Evolutionary conservation across 1,284 basidiomycete genomes (phyloP).

Genomic region (Irpex sp.): DNA sequence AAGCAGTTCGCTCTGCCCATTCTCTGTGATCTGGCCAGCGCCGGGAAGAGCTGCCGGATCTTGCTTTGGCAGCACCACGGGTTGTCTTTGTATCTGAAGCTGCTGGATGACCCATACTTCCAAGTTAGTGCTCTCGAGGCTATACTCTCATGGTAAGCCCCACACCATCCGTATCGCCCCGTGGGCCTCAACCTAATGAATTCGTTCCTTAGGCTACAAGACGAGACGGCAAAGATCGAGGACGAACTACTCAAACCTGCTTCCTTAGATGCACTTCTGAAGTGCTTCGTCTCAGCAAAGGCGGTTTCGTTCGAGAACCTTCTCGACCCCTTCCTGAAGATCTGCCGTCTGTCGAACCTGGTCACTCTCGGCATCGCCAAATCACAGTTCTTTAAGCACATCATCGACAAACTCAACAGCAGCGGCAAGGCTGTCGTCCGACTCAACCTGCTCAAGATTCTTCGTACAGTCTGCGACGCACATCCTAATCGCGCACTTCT

Average conservation of each 20-base stretch:
- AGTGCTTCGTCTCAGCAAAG: constrained; percentile 84
- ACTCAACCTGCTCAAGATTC: constrained; percentile 83
- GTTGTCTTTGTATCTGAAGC: constrained; percentile 73
- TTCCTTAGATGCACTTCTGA: constrained; percentile 69
- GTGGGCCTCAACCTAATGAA: background rate
- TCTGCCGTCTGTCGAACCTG: constrained; percentile 74
- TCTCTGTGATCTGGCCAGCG: constrained; percentile 90
- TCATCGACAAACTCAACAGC: constrained; percentile 80
- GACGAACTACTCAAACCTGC: constrained; percentile 73
- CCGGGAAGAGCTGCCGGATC: constrained; percentile 85
- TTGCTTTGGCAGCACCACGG: constrained; percentile 88
- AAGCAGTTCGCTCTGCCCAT: constrained; percentile 97
- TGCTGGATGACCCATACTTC: constrained; percentile 93
- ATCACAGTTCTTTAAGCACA: constrained; percentile 79
- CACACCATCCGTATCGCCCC: background rate
- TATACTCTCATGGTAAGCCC: constrained; percentile 77
- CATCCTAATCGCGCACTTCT: constrained; percentile 81
- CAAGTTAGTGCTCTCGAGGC: constrained; percentile 91
- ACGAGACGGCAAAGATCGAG: constrained; percentile 91
- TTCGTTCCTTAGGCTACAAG: constrained; percentile 66
- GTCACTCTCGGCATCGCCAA: constrained; percentile 78
- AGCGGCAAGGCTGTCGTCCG: constrained; percentile 83
- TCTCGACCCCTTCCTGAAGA: constrained; percentile 88
- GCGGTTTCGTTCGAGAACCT: constrained; percentile 93
- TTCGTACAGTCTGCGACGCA: constrained; percentile 82